Evolutionary conservation across 371 early-diverging fungal genomes (phyloP), one percentile per base, ranked within the genome.

Genomic region (Mortierella sp.): DNA sequence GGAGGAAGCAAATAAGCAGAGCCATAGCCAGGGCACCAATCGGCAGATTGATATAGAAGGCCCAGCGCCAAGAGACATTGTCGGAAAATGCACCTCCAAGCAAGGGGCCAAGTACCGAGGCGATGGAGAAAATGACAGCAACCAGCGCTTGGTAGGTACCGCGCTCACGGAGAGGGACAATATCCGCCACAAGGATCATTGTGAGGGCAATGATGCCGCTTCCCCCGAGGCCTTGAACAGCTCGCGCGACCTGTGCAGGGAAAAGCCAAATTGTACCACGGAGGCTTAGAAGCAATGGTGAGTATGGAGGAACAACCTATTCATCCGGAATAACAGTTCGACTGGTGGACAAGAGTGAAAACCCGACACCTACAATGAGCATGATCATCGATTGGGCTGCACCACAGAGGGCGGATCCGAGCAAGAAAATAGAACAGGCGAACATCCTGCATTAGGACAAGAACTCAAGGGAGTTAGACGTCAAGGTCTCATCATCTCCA

Each of bases 141-240:
- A 87, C 56, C 21, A 86, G 45, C 16, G 86, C 86, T 18, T 84
- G 81, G 67, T 84, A 90, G 23, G 80, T 80, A 27, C 84, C 84
- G 6, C 87, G 82, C 39, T 83, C 82, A 10, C 81, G 69, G 2
- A 87, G 50, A 8, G 83, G 61, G 18, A 87, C 86, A 45, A 91
- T 80, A 47, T 92, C 92, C 0, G 91, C 84, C 34, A 94, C 90
- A 30, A 93, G 87, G 49, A 93, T 87, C 66, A 93, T 80, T 21
- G 82, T 84, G 43, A 92, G 68, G 0, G 89, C 82, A n/a, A 90
- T 78, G 26, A 94, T 82, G 5, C 95, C 94, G 21, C 89, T 89
- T 31, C 94, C 95, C 34, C 97, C 96, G 34, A 91, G 79, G 19
- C 94, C 94, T 21, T 92, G 89, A 24, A 93, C 63, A 1, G 90